Percentiles rank a stretch among this genome's conserved stretches.
phyloP scores from a whole-genome alignment of 2,329 filamentous ascomycete species.

The Colletotrichum kahawae region DNA sequence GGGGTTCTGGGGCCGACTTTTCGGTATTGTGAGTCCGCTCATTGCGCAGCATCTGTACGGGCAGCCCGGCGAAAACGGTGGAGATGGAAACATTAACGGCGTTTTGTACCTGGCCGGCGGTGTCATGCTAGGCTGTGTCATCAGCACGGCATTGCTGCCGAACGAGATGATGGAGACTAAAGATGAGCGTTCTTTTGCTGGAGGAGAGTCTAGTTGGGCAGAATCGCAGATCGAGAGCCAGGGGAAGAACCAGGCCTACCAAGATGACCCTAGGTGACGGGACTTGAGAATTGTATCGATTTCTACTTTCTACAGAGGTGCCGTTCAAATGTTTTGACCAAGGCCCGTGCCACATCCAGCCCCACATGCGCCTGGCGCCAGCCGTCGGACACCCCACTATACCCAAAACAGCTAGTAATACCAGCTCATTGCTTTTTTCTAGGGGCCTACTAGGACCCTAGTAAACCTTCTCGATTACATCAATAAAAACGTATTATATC shows the following conservation, averaged over 20 bases:
- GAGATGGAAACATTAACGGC: slow-evolving; percentile 14
- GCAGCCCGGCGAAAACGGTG: slow-evolving; percentile 29
- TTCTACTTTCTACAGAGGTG: background rate
- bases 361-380: too few relatives aligned
- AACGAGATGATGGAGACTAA: slow-evolving; percentile 38
- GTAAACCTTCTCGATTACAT: too few relatives aligned
- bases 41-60: slow-evolving; percentile 54
- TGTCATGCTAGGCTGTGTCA: slow-evolving; percentile 55
- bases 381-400: too few relatives aligned
- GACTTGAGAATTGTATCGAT: rapidly evolving
- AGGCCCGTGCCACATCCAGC: too few relatives aligned
- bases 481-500: too few relatives aligned
- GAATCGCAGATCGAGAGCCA: background rate
- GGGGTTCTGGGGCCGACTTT: slow-evolving; percentile 63
- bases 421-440: too few relatives aligned
- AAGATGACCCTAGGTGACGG: background rate
- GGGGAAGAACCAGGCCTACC: background rate
- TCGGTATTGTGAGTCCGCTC: slow-evolving; percentile 62
- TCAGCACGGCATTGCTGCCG: slow-evolving; percentile 55
- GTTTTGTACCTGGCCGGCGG: slow-evolving; percentile 24
- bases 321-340: too few relatives aligned
- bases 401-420: too few relatives aligned
- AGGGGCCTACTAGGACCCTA: too few relatives aligned
- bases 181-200: slow-evolving; percentile 28
- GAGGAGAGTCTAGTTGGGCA: background rate